Base-by-base conservation (phyloP, 805 yeast species). In the Pichia paraexigua region DNA sequence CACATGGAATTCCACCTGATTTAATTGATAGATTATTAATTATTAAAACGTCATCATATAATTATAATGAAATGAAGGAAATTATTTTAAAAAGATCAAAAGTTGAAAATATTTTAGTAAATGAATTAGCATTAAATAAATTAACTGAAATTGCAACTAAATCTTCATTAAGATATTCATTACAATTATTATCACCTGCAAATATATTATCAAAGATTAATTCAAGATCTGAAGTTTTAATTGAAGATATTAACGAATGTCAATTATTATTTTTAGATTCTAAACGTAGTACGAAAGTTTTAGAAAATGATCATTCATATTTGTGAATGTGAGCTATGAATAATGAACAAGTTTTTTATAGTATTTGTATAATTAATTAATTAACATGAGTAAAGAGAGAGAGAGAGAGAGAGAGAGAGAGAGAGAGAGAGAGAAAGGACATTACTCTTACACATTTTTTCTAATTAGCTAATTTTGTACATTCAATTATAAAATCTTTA, bases 1-100 rank as follows among this genome's bases (percentile, higher is more conserved):
- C 99, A 22, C 99, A 94, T 67, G 99, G 99, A n/a, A 75, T 94
- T 53, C 99, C 99, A 43, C 77, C 87, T 53, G 99, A 94, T 74
- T 75, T 94, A 61, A 82, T 94, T 61, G 99, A 94, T 71, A 80
- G 99, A 67, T 80, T 95, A 37, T 85, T 94, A 58, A 94, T 94
- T 56, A 89, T 94, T 57, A 90, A 94, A 63, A 95, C 99, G 1
- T 69, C 79, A 18, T 74, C 80, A 45, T 94, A 94, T 72, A 74
- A 76, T 53, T 81, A 79, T 53, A 91, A 87, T 53, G 99, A 94
- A 69, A 85, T 92, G 63, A 79, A 85, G 63, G 82, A 90, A 47
- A 94, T 94, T 62, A 73, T 94, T 56, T 75, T 87, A 30, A 94
- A 92, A 61, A 82, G 99, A 64, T 89, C 97, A 2, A 87, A 83